Percentiles rank a stretch among this genome's conserved stretches.
Conservation (phyloP, 768 basidiomycete genomes). For the Naganishia onofrii region DNA sequence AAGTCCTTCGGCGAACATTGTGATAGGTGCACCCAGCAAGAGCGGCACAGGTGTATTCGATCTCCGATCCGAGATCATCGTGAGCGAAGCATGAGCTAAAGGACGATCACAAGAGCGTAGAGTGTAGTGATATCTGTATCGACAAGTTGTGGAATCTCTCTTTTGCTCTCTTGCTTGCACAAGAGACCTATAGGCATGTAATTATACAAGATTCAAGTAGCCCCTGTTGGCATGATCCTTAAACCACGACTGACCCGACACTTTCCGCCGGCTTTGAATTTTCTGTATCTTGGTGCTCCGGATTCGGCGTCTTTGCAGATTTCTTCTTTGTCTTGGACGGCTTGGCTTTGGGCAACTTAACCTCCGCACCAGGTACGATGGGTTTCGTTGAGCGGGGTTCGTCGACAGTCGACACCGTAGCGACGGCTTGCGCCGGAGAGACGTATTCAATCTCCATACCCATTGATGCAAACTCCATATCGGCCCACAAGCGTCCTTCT, state of each 20-base stretch:
- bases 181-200: neutral
- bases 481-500: conserved; percentile 39
- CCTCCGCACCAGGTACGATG: conserved; percentile 25
- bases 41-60: conserved; percentile 98
- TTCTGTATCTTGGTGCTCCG: neutral
- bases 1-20: conserved; percentile 86
- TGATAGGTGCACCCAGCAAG: conserved; percentile 76
- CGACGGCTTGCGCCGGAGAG: conserved; percentile 32
- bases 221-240: no score
- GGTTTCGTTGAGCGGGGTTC: conserved; percentile 28
- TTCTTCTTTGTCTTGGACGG: conserved; percentile 36
- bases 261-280: no score
- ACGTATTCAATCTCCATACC: conserved; percentile 40
- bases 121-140: neutral
- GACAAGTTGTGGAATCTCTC: neutral
- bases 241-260: no score
- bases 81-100: neutral
- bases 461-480: conserved; percentile 35
- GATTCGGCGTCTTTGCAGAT: conserved; percentile 15
- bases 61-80: conserved; percentile 52
- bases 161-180: neutral
- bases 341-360: conserved; percentile 7
- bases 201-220: neutral
- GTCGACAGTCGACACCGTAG: conserved; percentile 32
- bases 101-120: no score